Evolutionary conservation across 1,284 basidiomycete species (phyloP).

Genomic region (Ustilago trichophora): DNA sequence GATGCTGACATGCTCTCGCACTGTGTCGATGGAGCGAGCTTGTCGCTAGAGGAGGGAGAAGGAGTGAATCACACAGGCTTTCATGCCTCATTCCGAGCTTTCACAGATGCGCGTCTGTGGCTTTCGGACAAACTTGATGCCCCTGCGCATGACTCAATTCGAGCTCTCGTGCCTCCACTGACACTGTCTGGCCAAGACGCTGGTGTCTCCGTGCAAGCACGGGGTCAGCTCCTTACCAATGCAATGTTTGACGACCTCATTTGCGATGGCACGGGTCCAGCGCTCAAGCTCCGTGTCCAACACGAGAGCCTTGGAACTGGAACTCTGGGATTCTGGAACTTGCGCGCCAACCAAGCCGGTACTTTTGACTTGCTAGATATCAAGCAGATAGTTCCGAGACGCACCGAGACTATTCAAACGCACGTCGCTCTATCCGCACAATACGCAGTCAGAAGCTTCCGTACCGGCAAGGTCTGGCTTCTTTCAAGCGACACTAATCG

Average conservation of each 20-base stretch:
- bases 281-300: slow-evolving; percentile 22
- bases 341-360: slow-evolving; percentile 8
- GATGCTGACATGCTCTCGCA: slow-evolving; percentile 64
- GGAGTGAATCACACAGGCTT: slow-evolving; percentile 23
- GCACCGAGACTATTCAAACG: neutral
- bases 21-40: slow-evolving; percentile 12
- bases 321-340: slow-evolving; percentile 31
- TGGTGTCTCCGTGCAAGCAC: slow-evolving; percentile 3
- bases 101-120: slow-evolving; percentile 44
- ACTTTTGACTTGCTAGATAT: slow-evolving; percentile 16
- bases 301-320: slow-evolving; percentile 13
- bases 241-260: slow-evolving; percentile 23
- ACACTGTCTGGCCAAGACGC: slow-evolving; percentile 1
- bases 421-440: neutral
- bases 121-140: slow-evolving; percentile 28
- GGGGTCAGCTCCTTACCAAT: slow-evolving; percentile 5
- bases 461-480: slow-evolving; percentile 9
- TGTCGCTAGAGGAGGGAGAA: neutral
- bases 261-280: slow-evolving; percentile 11
- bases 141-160: slow-evolving; percentile 3
- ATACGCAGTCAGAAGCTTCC: slow-evolving; percentile 23
- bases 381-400: slow-evolving; percentile 2
- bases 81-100: slow-evolving; percentile 58
- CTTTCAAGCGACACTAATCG: neutral
- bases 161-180: slow-evolving; percentile 10